Conservation (phyloP, 306 rosid species). For the Medicago lupulina region DNA sequence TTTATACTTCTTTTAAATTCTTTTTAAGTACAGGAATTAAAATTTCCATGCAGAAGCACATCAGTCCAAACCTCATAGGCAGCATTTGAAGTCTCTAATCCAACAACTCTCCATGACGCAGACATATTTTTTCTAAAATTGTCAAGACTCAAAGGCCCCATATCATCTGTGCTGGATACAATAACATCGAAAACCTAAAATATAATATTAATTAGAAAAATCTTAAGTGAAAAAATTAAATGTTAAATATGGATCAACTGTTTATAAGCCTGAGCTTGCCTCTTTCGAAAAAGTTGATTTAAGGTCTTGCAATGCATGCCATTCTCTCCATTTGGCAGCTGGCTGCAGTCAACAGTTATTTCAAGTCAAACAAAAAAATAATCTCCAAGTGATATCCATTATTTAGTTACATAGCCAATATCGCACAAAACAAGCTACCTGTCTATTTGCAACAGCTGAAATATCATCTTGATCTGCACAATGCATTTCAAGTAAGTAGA, state of each 20-base stretch:
- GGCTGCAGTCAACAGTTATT: constrained; percentile 44
- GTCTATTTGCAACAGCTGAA: constrained; percentile 52
- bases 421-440: constrained; percentile 54
- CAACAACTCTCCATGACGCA: constrained; percentile 75
- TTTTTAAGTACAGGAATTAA: constrained; percentile 6
- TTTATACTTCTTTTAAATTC: background rate
- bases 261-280: constrained; percentile 58
- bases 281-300: constrained; percentile 79
- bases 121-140: constrained; percentile 76
- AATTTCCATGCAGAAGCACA: constrained; percentile 44
- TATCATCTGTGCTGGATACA: constrained; percentile 71
- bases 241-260: constrained; percentile 29
- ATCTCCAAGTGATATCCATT: constrained; percentile 20
- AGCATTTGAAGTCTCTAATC: constrained; percentile 52
- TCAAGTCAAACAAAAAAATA: constrained; percentile 23
- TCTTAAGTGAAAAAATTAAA: constrained; percentile 32
- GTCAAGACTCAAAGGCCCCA: constrained; percentile 88
- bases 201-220: constrained; percentile 42
- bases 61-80: constrained; percentile 64
- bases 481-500: constrained; percentile 38
- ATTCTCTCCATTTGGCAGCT: constrained; percentile 75
- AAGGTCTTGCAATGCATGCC: constrained; percentile 64
- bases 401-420: constrained; percentile 28
- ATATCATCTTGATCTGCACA: constrained; percentile 70
- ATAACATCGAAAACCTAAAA: constrained; percentile 85